Base-by-base conservation (phyloP, 1,139 yeast genomes). In the Scheffersomyces insectosa region DNA sequence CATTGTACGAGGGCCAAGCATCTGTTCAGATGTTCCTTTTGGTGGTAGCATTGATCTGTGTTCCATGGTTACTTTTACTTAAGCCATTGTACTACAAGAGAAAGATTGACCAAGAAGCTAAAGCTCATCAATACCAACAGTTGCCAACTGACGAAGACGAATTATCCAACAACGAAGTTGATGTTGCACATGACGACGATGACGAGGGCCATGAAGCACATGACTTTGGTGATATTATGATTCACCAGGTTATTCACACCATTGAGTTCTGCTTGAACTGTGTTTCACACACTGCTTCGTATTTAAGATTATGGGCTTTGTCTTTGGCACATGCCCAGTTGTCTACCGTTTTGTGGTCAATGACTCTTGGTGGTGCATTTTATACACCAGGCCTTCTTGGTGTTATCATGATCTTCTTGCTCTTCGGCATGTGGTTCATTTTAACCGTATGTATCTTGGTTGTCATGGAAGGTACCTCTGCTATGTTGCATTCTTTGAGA, bases 381-480 rank as follows among this genome's bases (percentile, higher is more conserved):
- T 87, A 85, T 2, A 54, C 63, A 20, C 76, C 85, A 3, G 97
- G 97, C 0, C 54, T 76, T 2, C 53, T 62, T 20, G 98, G 97
- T 12, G 82, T 88, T 3, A 48, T 85, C 31, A 79, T 79, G 76
- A 83, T 90, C 0, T 93, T 91, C 23, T 63, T 83, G 36, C 67
- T 93, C 44, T 95, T 95, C 68, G 97, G 87, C 12, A 83, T 91
- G 83, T 95, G 99, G 99, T 90, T 95, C 63, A 80, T 83, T 4
- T 76, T 91, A 51, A 93, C 99, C 0, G 91, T 90, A 37, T 83
- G 90, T 53, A 90, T 95, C 46, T 77, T 95, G 62, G 98, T 95
- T 40, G 75, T 90, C 47, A 93, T 95, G 99, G 99, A 95, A 68
- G 99, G 99, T 42, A 95, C 99, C 0, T 88, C 96, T 35, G 99